These are phyloP conservation scores for Apiotrichum mycotoxinovorans DNA, from an alignment of 1,284 basidiomycete species.

Conservation along the genomic window DNA sequence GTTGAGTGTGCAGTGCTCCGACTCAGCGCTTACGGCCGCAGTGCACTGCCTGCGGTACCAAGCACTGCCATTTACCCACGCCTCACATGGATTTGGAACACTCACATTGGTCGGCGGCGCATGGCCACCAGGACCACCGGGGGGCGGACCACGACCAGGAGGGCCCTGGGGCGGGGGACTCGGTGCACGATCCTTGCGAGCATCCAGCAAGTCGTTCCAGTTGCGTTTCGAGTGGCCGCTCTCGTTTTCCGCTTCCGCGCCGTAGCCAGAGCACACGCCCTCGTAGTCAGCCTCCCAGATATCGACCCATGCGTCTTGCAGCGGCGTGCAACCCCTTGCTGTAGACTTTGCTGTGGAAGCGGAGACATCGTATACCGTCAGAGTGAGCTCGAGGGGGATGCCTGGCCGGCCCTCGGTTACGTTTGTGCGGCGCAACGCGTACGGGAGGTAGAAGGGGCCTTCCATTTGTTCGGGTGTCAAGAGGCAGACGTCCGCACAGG, in stretches of 20 bases:
- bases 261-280: constrained; percentile 22
- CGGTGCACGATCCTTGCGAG: constrained; percentile 3
- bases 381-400: constrained; percentile 18
- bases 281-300: constrained; percentile 22
- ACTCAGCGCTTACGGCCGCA: no score
- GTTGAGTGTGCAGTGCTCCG: neutral
- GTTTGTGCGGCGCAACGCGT: constrained; percentile 16
- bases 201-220: neutral
- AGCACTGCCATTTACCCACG: no score
- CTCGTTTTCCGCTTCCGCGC: constrained; percentile 3
- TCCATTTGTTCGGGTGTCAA: constrained; percentile 2
- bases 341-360: neutral
- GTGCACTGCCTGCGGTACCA: no score
- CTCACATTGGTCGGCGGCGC: constrained; percentile 11
- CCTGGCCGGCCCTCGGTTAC: constrained; percentile 22
- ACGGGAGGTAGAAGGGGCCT: constrained; percentile 31
- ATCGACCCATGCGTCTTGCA: constrained; percentile 23
- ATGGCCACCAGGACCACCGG: constrained; percentile 10
- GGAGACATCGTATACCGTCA: constrained; percentile 16
- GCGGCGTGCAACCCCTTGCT: constrained; percentile 11
- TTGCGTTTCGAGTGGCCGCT: constrained; percentile 5
- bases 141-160: neutral
- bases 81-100: no score
- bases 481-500: neutral
- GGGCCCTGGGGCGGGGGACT: neutral